Evolutionary conservation across 768 basidiomycete species (phyloP), one percentile per base, ranked within the genome.

Genomic region (Tylopilus sp.): DNA sequence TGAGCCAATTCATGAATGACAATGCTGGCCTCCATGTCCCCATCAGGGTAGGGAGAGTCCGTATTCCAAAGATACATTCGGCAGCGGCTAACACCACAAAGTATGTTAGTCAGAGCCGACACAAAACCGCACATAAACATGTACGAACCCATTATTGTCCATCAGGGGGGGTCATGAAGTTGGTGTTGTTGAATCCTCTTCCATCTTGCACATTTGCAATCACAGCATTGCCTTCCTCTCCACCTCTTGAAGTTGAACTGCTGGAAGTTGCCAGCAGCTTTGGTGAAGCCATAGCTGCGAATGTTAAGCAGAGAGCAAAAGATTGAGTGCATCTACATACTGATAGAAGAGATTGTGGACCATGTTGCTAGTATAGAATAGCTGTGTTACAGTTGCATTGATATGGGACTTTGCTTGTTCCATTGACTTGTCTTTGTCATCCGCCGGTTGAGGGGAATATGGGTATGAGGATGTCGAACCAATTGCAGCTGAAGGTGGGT

Each of bases 61-160:
- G 90, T 91, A 71, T 92, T 89, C 96, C 96, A 99, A 42, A 94
- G 76, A 73, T 95, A 95, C 94, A 95, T 98, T 59, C 95, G 81
- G 87, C 92, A 95, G 48, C 90, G 85, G 3, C 68, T 69, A 17
- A 38, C 33, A 17, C 30, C 8, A 1, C 13, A 14, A 3, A 13
- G 16, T 19, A 25, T 17, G 30, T 44, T 6, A 2, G 36, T 61
- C 12, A 57, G 45, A 14, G 4, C 41, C 3, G 24, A 12, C 6
- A 5, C 6, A 0, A 26, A 3, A 31, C n/a, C 21, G 40, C 6
- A 21, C 13, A 14, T 22, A 4, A 48, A 26, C 37, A 24, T 26
- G n/a, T 25, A 65, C 69, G 3, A 4, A 71, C 68, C 91, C 92
- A 64, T 92, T 89, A n/a, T 77, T 85, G 82, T 29, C 89, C 91